These are phyloP conservation scores for Infundibulicybe gibba DNA, from an alignment of 768 basidiomycete species.

Conservation along the genomic window DNA sequence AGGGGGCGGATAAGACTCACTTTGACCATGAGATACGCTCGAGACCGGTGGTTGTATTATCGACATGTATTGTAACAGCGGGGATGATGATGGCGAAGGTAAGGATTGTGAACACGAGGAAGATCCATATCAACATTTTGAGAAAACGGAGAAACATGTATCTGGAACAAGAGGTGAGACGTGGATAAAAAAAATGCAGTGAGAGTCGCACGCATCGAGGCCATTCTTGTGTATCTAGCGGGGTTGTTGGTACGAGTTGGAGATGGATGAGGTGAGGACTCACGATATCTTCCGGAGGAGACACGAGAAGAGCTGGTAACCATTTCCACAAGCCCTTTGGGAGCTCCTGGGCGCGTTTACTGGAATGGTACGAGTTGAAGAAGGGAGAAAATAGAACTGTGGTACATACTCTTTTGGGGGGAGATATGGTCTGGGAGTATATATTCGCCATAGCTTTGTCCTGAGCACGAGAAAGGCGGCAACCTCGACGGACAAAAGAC, in stretches of 20 bases:
- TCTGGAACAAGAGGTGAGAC: slow-evolving; percentile 14
- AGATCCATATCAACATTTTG: slow-evolving; percentile 58
- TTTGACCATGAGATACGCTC: slow-evolving; percentile 48
- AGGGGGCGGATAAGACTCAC: slow-evolving; percentile 22
- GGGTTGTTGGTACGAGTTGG: not conserved
- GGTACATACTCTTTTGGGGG: slow-evolving; percentile 52
- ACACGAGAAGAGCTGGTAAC: slow-evolving; percentile 40
- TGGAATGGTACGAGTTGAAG: slow-evolving; percentile 10
- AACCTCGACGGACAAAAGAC: slow-evolving; percentile 42
- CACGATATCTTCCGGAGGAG: slow-evolving; percentile 44
- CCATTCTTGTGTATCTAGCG: slow-evolving; percentile 55
- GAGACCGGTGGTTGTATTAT: slow-evolving; percentile 29
- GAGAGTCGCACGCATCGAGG: slow-evolving; percentile 57
- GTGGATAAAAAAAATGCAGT: slow-evolving; percentile 5
- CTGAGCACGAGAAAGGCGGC: slow-evolving; percentile 56
- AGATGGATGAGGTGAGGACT: slow-evolving; percentile 12
- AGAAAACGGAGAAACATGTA: slow-evolving; percentile 62
- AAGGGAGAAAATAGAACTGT: not conserved
- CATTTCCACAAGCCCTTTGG: slow-evolving; percentile 46
- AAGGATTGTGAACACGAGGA: slow-evolving; percentile 47
- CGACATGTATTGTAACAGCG: slow-evolving; percentile 43
- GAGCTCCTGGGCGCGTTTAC: slow-evolving; percentile 41
- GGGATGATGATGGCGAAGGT: slow-evolving; percentile 65
- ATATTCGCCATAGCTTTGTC: slow-evolving; percentile 53
- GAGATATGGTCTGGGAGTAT: slow-evolving; percentile 58